Base-by-base conservation (phyloP, 192 early-diverging fungal genomes). In the Coemansia sp. region DNA sequence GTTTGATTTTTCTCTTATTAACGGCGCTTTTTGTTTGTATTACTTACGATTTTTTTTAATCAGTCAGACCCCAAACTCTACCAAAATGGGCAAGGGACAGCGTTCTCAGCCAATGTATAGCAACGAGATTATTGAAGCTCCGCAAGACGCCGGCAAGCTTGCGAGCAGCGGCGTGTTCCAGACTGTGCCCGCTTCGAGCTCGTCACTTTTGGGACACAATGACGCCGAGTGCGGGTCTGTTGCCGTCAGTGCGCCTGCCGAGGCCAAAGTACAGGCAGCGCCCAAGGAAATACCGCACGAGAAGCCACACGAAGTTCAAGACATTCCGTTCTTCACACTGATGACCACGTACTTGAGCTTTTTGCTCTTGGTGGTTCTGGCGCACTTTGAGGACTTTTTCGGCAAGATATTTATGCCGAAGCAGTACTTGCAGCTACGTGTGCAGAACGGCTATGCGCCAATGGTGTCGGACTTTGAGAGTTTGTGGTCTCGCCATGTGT, bases 401-500 rank as follows among this genome's bases (percentile, higher is more conserved):
- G 93, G 91, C 25, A 90, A 91, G 81, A 65, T 90, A 6, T 87
- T 93, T 74, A 85, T 87, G 46, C 84, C 84, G 36, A 76, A 88
- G 48, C 82, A 89, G 52, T 95, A 87, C 73, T 64, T 76, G 59
- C 87, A 94, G 73, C 72, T 95, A 40, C 84, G 83, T 46, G 85
- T 81, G 64, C 84, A 86, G 65, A 86, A 90, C 69, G 90, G 96
- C 17, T 95, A 90, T 75, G 95, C 96, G 31, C 91, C 95, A 26
- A 75, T 98, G 62, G 92, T 91, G 51, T 93, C 92, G 25, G 96
- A 96, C 62, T 98, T 97, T 83, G 94, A 98, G 66, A 94, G 91
- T 54, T 91, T 98, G 80, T 97, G 95, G 86, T 89, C 88, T 52
- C 86, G 96, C 22, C 89, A 93, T 38, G 83, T 98, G 54, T 95